Percentiles rank a stretch among this genome's conserved stretches.
phyloP scores from a whole-genome alignment of 2,329 filamentous ascomycete species.

The Paracoccidioides lutzii region DNA sequence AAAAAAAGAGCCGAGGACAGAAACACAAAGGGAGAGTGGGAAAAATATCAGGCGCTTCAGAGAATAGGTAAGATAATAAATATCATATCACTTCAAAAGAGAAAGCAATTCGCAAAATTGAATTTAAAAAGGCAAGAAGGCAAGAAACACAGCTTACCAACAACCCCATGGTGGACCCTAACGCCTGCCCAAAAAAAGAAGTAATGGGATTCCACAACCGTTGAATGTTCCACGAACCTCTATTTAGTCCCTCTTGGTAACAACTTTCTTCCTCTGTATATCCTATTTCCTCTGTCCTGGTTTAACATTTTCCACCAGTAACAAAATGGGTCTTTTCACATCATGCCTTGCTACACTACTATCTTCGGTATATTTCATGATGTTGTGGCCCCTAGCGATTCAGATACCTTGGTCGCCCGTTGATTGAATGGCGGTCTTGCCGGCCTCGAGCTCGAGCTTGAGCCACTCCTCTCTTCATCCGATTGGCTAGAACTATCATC shows the following conservation, averaged over 20 bases:
- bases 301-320: neutral
- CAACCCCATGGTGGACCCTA: slow-evolving; percentile 6
- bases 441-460: slow-evolving; percentile 3
- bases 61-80: slow-evolving; percentile 2
- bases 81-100: slow-evolving; percentile 5
- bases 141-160: slow-evolving; percentile 3
- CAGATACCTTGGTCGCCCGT: slow-evolving; percentile 5
- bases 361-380: neutral
- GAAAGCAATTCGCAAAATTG: neutral
- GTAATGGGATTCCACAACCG: slow-evolving; percentile 2
- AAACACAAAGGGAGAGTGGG: neutral
- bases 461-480: slow-evolving; percentile 29
- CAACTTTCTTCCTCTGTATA: neutral
- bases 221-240: neutral
- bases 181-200: slow-evolving; percentile 1
- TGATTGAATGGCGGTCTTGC: slow-evolving; percentile 7
- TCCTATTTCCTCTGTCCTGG: neutral
- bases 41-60: neutral
- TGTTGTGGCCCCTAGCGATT: neutral
- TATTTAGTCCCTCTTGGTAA: neutral
- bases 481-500: slow-evolving; percentile 38
- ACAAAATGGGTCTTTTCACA: neutral
- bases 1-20: slow-evolving; percentile 3
- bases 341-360: neutral
- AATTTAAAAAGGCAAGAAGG: slow-evolving; percentile 6